Evolutionary conservation across 202 grass and related monocot genomes (phyloP).

Genomic region (Carex sylvatica): DNA sequence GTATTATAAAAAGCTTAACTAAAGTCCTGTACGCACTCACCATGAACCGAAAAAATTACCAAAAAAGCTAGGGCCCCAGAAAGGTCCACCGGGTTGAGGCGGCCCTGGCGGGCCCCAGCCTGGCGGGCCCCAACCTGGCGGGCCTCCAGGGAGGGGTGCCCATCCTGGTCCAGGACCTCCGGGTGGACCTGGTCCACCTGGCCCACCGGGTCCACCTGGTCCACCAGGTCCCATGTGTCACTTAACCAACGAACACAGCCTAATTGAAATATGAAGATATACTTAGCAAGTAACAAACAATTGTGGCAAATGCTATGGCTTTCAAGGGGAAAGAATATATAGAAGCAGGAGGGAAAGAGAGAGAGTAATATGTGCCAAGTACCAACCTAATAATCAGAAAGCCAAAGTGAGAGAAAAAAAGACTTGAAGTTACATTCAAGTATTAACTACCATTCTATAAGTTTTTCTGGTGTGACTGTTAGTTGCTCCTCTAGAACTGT

Average conservation of each 20-base stretch:
- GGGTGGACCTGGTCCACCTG: conserved; percentile 33
- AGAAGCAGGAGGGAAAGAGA: conserved; percentile 7
- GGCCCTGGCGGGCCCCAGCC: conserved; percentile 26
- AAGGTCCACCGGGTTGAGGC: background rate
- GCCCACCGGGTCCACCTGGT: conserved; percentile 13
- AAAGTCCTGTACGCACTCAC: conserved; percentile 31
- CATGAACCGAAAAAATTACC: conserved; percentile 42
- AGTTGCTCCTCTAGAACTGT: conserved; percentile 2
- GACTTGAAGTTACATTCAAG: conserved; percentile 1
- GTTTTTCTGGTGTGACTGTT: conserved; percentile 10
- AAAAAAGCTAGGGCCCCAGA: conserved; percentile 33
- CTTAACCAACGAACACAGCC: conserved; percentile 10
- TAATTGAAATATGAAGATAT: background rate
- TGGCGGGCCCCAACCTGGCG: conserved; percentile 27
- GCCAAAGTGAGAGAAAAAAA: background rate
- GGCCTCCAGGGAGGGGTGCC: conserved; percentile 32
- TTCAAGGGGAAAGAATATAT: conserved; percentile 27
- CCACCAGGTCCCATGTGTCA: conserved; percentile 23
- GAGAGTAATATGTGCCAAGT: background rate
- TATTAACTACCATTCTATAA: conserved; percentile 15
- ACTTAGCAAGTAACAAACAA: background rate
- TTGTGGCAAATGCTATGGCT: conserved; percentile 7
- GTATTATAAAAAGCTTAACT: background rate
- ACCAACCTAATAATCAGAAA: conserved; percentile 27
- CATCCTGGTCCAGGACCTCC: conserved; percentile 46